Evolutionary conservation across 495 filamentous ascomycete species (phyloP).

Genomic region (Xylaria nigripes): DNA sequence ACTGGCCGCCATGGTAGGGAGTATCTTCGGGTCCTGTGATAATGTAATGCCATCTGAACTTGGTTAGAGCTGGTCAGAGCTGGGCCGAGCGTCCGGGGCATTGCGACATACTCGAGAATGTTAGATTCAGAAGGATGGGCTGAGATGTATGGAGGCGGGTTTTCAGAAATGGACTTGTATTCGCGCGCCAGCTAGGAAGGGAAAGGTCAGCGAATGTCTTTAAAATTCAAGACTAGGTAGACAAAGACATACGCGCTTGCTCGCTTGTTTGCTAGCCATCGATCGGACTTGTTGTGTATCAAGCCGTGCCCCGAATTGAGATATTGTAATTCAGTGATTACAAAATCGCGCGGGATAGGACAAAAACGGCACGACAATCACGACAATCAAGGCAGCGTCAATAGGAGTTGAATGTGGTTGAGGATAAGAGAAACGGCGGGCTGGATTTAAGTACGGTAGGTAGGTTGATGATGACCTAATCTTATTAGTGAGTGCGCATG

Average conservation of each 20-base stretch:
- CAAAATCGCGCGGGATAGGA: not conserved
- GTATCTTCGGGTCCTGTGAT: conserved; percentile 92
- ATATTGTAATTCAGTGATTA: not conserved
- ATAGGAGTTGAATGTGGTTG: not conserved
- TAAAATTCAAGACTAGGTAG: not conserved
- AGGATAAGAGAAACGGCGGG: not conserved
- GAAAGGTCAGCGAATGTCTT: conserved; percentile 2
- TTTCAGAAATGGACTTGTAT: conserved; percentile 85
- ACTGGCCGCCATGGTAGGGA: conserved; percentile 90
- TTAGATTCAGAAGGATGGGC: conserved; percentile 92
- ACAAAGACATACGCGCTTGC: conserved; percentile 60
- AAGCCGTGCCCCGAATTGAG: not conserved
- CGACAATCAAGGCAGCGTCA: not conserved
- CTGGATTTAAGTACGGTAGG: not conserved
- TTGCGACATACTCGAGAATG: conserved; percentile 69
- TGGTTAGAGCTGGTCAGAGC: conserved; percentile 2
- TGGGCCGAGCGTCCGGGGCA: not conserved
- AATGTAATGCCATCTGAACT: conserved; percentile 90
- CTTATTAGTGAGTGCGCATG: not conserved
- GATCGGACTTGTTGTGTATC: conserved; percentile 28
- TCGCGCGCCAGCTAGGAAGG: conserved; percentile 71
- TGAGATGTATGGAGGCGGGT: conserved; percentile 85
- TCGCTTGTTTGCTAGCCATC: conserved; percentile 79
- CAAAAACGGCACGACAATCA: not conserved
- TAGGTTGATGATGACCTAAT: not conserved